Percentiles rank a stretch among this genome's conserved stretches.
Evolutionary conservation across 2,329 filamentous ascomycete genomes (phyloP).

Genomic region (Pseudogymnoascus sp.): DNA sequence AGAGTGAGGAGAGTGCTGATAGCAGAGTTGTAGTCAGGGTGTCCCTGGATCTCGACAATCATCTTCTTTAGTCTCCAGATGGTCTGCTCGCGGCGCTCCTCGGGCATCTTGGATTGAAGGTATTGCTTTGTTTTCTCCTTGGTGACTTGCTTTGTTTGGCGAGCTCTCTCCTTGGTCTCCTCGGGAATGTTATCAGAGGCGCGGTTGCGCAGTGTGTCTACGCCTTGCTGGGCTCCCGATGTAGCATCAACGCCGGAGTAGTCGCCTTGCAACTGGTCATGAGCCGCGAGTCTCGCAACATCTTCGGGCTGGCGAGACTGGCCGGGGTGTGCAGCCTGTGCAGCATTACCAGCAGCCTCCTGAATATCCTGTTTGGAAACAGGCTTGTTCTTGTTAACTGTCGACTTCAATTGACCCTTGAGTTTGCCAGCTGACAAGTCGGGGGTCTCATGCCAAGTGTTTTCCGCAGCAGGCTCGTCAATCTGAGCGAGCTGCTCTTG

Average conservation of each 20-base stretch:
- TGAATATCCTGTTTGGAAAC: slow-evolving; percentile 49
- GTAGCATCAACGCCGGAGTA: slow-evolving; percentile 45
- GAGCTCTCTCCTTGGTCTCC: slow-evolving; percentile 42
- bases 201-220: slow-evolving; percentile 44
- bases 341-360: slow-evolving; percentile 51
- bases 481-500: slow-evolving; percentile 71
- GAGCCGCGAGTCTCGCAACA: slow-evolving; percentile 41
- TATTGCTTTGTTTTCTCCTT: slow-evolving; percentile 60
- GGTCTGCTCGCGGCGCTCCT: slow-evolving; percentile 86
- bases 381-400: slow-evolving; percentile 48
- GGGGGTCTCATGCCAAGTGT: slow-evolving; percentile 87
- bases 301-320: slow-evolving; percentile 48
- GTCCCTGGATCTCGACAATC: slow-evolving; percentile 91
- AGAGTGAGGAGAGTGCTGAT: slow-evolving; percentile 78
- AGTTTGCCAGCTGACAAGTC: slow-evolving; percentile 63
- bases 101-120: slow-evolving; percentile 75
- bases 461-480: slow-evolving; percentile 78
- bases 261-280: slow-evolving; percentile 39
- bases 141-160: slow-evolving; percentile 41
- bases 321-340: slow-evolving; percentile 47
- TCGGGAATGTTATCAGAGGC: slow-evolving; percentile 57
- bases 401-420: slow-evolving; percentile 59
- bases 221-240: slow-evolving; percentile 34
- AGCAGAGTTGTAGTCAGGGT: slow-evolving; percentile 88
- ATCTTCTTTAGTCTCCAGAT: slow-evolving; percentile 96